A percentile compares a stretch with the other conserved stretches of the same genome.
phyloP scores from a whole-genome alignment of 2,329 filamentous ascomycete genomes.

The Beauveria asiatica region DNA sequence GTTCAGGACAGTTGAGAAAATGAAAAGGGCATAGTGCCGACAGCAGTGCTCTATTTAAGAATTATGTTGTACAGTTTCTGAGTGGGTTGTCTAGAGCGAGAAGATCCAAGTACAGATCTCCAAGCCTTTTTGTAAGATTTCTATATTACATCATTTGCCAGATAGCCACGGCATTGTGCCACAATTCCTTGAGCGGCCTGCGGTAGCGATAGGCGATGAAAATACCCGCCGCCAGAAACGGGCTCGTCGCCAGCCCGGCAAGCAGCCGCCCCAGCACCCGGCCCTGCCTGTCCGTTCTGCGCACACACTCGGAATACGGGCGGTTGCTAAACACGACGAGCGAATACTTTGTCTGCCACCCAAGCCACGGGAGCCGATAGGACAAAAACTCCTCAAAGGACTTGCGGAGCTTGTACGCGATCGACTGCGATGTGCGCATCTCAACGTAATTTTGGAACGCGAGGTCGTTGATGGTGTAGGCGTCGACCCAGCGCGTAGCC shows the following conservation, averaged over 20 bases:
- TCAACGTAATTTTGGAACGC: conserved; percentile 87
- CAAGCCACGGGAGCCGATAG: conserved; percentile 64
- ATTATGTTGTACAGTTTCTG: background rate
- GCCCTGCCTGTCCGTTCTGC: conserved; percentile 61
- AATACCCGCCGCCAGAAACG: conserved; percentile 20
- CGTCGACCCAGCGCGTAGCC: conserved; percentile 62
- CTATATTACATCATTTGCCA: conserved; percentile 9
- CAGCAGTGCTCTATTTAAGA: background rate
- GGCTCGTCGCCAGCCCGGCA: conserved; percentile 26
- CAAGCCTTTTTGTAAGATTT: background rate
- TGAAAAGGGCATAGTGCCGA: background rate
- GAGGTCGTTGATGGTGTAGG: conserved; percentile 84
- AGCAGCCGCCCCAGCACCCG: conserved; percentile 44
- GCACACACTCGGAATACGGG: conserved; percentile 75
- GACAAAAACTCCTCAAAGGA: conserved; percentile 77
- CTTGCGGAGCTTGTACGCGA: conserved; percentile 73
- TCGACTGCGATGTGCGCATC: conserved; percentile 82
- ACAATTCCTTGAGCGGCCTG: conserved; percentile 3
- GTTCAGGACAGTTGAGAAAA: background rate
- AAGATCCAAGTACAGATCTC: too few relatives aligned
- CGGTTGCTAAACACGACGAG: conserved; percentile 91
- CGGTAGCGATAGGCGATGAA: conserved; percentile 21
- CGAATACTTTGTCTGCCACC: conserved; percentile 89
- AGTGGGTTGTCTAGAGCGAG: too few relatives aligned
- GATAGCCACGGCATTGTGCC: conserved; percentile 2